Evolutionary conservation across 306 rosid genomes (phyloP).

Genomic region (Cicer cuneatum): DNA sequence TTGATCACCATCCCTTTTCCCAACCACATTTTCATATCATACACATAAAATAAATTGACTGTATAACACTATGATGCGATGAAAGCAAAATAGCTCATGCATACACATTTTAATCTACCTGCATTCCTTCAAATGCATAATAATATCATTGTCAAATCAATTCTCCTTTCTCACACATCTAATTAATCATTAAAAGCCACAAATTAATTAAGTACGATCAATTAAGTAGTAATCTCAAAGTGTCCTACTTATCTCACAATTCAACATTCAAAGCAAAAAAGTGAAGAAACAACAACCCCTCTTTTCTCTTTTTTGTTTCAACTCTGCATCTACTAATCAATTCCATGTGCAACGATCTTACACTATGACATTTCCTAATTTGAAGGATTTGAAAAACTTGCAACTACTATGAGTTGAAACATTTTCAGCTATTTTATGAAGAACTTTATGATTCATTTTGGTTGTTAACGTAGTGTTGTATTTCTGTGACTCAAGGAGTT

Average conservation of each 20-base stretch:
- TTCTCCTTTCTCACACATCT: not conserved
- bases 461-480: not conserved
- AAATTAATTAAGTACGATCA: too few relatives aligned
- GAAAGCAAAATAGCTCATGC: conserved; percentile 37
- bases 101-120: conserved; percentile 20
- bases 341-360: too few relatives aligned
- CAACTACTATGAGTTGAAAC: conserved; percentile 55
- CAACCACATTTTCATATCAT: not conserved
- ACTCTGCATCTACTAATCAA: too few relatives aligned
- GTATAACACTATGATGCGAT: not conserved
- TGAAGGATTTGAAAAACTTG: conserved; percentile 52
- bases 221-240: too few relatives aligned
- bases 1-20: conserved; percentile 24
- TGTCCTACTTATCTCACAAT: too few relatives aligned
- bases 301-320: too few relatives aligned
- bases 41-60: conserved; percentile 22
- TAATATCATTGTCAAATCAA: too few relatives aligned
- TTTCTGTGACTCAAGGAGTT: conserved; percentile 59
- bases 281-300: too few relatives aligned
- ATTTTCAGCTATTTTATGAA: conserved; percentile 13
- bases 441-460: not conserved
- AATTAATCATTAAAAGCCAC: conserved; percentile 17
- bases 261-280: too few relatives aligned
- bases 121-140: too few relatives aligned
- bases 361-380: conserved; percentile 61